Conservation (phyloP, 2,329 filamentous ascomycete genomes). For the Ceratocystis alfenasii region DNA sequence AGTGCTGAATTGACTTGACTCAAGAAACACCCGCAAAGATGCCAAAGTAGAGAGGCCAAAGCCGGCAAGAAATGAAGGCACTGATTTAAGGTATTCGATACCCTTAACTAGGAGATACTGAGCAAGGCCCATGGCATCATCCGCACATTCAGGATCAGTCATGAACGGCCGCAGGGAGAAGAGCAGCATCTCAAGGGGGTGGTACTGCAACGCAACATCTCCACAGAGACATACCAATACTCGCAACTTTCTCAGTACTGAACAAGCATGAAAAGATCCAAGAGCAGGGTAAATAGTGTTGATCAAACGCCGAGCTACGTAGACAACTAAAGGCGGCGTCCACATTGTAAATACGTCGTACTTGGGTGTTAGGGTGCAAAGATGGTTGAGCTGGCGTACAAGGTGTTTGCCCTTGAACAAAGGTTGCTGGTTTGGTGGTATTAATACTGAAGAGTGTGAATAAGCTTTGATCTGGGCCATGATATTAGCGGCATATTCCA, state of each 20-base stretch:
- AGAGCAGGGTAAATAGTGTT: constrained; percentile 71
- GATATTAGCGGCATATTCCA: constrained; percentile 48
- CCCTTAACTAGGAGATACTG: constrained; percentile 71
- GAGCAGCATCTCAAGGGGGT: constrained; percentile 82
- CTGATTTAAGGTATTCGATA: constrained; percentile 47
- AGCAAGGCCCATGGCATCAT: constrained; percentile 77
- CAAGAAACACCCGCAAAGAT: constrained; percentile 63
- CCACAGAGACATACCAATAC: constrained; percentile 71
- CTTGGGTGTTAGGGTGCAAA: constrained; percentile 57
- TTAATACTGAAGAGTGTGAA: constrained; percentile 49
- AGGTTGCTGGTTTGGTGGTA: constrained; percentile 76
- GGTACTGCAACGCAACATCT: constrained; percentile 57
- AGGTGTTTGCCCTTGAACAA: constrained; percentile 71
- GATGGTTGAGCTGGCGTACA: constrained; percentile 58
- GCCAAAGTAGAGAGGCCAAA: constrained; percentile 68
- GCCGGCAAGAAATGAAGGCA: constrained; percentile 67
- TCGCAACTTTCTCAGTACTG: constrained; percentile 73
- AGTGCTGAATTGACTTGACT: constrained; percentile 62
- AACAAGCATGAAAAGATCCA: constrained; percentile 75
- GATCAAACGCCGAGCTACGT: constrained; percentile 64
- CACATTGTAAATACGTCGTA: constrained; percentile 56
- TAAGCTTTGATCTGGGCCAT: constrained; percentile 58
- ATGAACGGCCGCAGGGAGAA: constrained; percentile 68
- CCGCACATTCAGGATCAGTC: constrained; percentile 72
- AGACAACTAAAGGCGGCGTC: constrained; percentile 62